Evolutionary conservation across 139 green algal species (phyloP), one percentile per base, ranked within the genome.

Genomic region (Penium margaritaceum): DNA sequence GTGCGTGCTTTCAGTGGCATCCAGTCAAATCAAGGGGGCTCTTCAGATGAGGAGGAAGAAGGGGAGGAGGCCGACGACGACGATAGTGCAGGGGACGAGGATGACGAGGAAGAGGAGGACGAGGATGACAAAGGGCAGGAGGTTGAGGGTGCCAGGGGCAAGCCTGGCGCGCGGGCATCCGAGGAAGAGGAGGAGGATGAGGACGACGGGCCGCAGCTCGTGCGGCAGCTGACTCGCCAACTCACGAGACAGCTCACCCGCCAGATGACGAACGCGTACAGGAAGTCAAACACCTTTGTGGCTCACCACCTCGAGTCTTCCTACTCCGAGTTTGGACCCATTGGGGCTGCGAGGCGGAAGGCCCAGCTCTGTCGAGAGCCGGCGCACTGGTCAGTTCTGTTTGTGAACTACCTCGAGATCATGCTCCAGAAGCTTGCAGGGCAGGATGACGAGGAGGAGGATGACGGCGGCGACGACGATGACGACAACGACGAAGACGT

Each of bases 351-450:
- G 61, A 68, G 61, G 61, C 21, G 29, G 61, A n/a, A 27, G 6
- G 61, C 36, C 21, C 61, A 68, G 61, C 35, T 30, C 21, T 68
- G 61, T 27, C 61, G 61, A n/a, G 61, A 68, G 24, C n/a, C n/a
- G n/a, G n/a, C n/a, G n/a, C 61, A 68, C 61, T 68, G 61, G 61
- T 68, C 61, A 27, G 43, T n/a, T n/a, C 61, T 68, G 3, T 68
- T 68, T 27, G 46, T 68, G 61, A 21, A 68, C 24, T 68, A 54
- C 19, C 17, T 68, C 0, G 61, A 68, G 21, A 43, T 27, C 35
- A 43, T 68, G 34, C 35, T 68, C 24, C 34, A 21, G 0, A 21
- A 27, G 15, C 61, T 68, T 9, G 51, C 51, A 27, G 51, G 29
- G 51, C 51, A 60, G 19, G 51, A 60, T 33, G 51, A 60, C 17